phyloP scores from a whole-genome alignment of 1,139 yeast genomes.

The Kluyveromyces marxianus region DNA sequence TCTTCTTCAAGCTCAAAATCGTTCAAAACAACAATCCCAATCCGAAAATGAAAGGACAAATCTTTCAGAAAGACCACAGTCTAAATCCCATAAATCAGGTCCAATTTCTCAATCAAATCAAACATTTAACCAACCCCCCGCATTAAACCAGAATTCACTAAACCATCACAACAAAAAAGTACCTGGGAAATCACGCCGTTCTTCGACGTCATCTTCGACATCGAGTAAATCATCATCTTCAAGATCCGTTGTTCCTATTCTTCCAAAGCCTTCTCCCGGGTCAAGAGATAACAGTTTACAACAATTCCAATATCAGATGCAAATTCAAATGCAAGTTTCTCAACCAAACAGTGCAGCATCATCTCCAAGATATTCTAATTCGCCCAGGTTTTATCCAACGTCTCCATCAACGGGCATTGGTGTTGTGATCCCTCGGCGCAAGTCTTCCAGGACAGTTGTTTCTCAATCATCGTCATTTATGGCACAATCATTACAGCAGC shows the following conservation, averaged over 20 bases:
- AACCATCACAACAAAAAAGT: slow-evolving; percentile 15
- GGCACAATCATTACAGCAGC: slow-evolving; percentile 21
- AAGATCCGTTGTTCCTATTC: slow-evolving; percentile 28
- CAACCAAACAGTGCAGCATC: slow-evolving; percentile 24
- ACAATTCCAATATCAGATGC: slow-evolving; percentile 5
- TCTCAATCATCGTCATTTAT: slow-evolving; percentile 27
- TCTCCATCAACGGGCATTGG: slow-evolving; percentile 18
- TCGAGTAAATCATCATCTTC: slow-evolving; percentile 27
- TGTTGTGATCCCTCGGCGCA: slow-evolving; percentile 23
- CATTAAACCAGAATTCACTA: slow-evolving; percentile 13
- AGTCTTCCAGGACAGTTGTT: slow-evolving; percentile 21
- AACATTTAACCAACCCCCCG: slow-evolving; percentile 12
- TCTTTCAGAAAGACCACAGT: too few species aligned
- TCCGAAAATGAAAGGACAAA: too few species aligned
- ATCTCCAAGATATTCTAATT: slow-evolving; percentile 21
- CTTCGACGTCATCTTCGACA: slow-evolving; percentile 23
- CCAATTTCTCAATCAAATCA: slow-evolving; percentile 19
- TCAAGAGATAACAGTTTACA: slow-evolving; percentile 2
- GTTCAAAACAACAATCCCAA: too few species aligned
- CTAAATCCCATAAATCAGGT: not conserved
- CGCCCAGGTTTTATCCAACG: slow-evolving; percentile 8
- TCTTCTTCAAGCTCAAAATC: too few species aligned
- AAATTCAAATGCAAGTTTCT: slow-evolving; percentile 4
- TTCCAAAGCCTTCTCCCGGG: slow-evolving; percentile 28
- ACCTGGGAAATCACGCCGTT: slow-evolving; percentile 21